These are phyloP conservation scores for Pulveroboletus sp. DNA, from an alignment of 1,284 basidiomycete species.

Conservation along the genomic window DNA sequence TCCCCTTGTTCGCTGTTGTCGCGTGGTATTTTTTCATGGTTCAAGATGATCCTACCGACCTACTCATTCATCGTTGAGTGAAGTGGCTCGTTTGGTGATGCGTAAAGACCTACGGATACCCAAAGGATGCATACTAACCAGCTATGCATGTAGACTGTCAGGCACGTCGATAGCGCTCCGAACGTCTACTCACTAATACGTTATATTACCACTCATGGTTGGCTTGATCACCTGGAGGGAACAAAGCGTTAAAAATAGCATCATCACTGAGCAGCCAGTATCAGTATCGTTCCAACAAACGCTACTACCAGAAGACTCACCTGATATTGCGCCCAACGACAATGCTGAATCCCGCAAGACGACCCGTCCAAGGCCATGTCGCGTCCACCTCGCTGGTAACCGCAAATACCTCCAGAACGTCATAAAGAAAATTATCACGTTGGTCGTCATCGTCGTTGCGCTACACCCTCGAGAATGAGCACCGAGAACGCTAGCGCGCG, in stretches of 20 bases:
- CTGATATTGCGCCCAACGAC: constrained; percentile 9
- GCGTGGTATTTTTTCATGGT: constrained; percentile 11
- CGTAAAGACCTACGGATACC: constrained; percentile 19
- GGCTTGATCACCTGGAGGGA: constrained; percentile 15
- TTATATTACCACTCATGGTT: constrained; percentile 18
- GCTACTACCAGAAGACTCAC: neutral
- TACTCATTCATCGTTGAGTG: constrained; percentile 3
- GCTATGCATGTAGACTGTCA: constrained; percentile 6
- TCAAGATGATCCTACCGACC: constrained; percentile 20
- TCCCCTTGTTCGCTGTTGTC: neutral
- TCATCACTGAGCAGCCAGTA: constrained; percentile 10
- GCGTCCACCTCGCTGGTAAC: constrained; percentile 14
- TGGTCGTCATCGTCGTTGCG: constrained; percentile 19
- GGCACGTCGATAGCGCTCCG: neutral
- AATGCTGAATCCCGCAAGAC: constrained; percentile 20
- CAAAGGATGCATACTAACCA: constrained; percentile 26
- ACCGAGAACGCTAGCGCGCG: too few relatives aligned
- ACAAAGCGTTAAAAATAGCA: constrained; percentile 26
- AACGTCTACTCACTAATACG: constrained; percentile 18
- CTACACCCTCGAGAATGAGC: constrained; percentile 9
- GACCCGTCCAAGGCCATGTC: constrained; percentile 1
- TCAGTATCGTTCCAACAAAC: neutral
- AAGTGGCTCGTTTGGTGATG: too few relatives aligned
- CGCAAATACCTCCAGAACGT: constrained; percentile 18
- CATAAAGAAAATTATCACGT: constrained; percentile 19